These are phyloP conservation scores for Kodamaea anthophila DNA, from an alignment of 1,139 yeast genomes.

Conservation along the genomic window DNA sequence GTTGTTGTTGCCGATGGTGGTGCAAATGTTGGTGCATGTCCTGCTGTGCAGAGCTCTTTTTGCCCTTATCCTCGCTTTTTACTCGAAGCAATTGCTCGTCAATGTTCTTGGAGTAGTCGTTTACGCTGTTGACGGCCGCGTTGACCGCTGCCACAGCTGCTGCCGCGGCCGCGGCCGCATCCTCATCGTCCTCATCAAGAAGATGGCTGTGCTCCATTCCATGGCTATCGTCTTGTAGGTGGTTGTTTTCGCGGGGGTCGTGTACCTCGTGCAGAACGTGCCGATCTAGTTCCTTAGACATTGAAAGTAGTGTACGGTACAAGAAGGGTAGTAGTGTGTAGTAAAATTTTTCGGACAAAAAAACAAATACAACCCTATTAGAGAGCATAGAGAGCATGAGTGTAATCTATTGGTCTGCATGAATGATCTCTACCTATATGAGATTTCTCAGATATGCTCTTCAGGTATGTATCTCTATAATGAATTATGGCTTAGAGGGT, in stretches of 20 bases:
- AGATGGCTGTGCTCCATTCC: constrained; percentile 2
- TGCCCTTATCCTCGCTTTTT: constrained; percentile 12
- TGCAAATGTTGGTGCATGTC: constrained; percentile 11
- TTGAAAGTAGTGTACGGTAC: constrained; percentile 7
- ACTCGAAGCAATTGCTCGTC: constrained; percentile 42
- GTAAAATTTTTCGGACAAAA: constrained; percentile 6
- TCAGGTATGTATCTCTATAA: too few species aligned
- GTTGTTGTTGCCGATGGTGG: constrained; percentile 9
- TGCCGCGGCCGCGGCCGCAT: constrained; percentile 7
- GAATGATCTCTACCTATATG: too few species aligned
- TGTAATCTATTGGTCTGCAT: too few species aligned
- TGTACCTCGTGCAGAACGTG: constrained; percentile 5
- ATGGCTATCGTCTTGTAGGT: constrained; percentile 1
- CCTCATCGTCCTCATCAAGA: constrained; percentile 6
- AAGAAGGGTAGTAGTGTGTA: constrained; percentile 7
- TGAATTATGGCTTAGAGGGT: too few species aligned
- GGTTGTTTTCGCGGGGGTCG: constrained; percentile 2
- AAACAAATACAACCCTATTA: too few species aligned
- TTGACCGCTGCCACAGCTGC: constrained; percentile 8
- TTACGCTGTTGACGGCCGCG: constrained; percentile 11
- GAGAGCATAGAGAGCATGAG: too few species aligned
- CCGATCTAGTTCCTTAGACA: constrained; percentile 6
- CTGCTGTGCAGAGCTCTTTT: constrained; percentile 14
- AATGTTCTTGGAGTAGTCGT: constrained; percentile 37
- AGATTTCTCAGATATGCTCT: too few species aligned